Base-by-base conservation (phyloP, 2,329 filamentous ascomycete species). In the Truncatella angustata region DNA sequence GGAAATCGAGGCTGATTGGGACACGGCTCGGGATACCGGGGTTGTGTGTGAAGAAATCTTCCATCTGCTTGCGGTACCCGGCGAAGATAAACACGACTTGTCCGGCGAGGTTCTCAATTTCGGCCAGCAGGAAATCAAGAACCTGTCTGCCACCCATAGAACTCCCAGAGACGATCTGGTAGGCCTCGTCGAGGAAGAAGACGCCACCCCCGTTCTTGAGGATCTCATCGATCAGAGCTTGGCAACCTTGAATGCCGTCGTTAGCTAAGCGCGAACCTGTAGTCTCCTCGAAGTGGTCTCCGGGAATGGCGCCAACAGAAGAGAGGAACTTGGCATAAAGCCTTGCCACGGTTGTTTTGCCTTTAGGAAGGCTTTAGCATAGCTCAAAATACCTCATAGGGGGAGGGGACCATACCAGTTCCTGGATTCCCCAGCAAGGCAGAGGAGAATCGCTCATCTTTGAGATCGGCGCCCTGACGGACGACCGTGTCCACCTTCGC, bases 161-260 rank as follows among this genome's bases (percentile, higher is more conserved):
- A 51, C 81, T 80, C 0, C 79, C 79, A 1, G 80, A 81, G 0
- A 82, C 77, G 0, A 93, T 73, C 56, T 92, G 88, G 60, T 93
- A 91, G 0, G 88, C 87, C 64, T 93, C 88, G 54, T 93, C 89
- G 20, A 93, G 86, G 61, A 93, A 92, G 1, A 90, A 61, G 0
- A 85, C 85, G 0, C 89, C 89, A 0, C 88, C 88, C 0, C 81
- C 84, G 0, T 67, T 57, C 24, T 83, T 72, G 4, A 82, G 64
- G 0, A 92, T 74, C 0, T 72, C 58, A 2, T 86, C 73, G 5
- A 89, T 69, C 0, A 84, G 66, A 11, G 76, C 75, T 60, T 87
- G 76, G 56, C 78, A 82, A 0, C 76, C 81, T 0, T 70, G 50
- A 0, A 90, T 78, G 0, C 87, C 88, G 0, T 78, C 74, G 43